Evolutionary conservation across 2,329 filamentous ascomycete genomes (phyloP).

Genomic region (Colletotrichum brevisporum): DNA sequence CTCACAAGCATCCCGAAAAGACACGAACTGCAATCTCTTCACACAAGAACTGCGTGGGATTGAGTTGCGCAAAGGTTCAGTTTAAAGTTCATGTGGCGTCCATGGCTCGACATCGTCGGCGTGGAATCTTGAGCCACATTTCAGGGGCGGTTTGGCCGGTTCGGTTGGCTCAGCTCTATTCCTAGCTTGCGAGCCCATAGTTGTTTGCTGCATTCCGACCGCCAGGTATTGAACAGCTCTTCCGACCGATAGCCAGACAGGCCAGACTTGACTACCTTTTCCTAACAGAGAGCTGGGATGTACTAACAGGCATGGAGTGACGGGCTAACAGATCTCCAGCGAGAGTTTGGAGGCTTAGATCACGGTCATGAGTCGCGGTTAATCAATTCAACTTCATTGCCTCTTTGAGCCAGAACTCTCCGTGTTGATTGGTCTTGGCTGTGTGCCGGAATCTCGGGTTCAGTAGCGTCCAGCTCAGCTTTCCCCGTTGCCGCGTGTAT

Average conservation of each 20-base stretch:
- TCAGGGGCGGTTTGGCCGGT: too few species aligned
- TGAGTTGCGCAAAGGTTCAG: too few species aligned
- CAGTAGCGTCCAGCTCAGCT: not conserved
- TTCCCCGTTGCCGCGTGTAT: conserved; percentile 22
- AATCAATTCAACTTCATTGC: conserved; percentile 38
- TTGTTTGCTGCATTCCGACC: too few species aligned
- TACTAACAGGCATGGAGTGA: not conserved
- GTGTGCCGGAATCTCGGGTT: conserved; percentile 3
- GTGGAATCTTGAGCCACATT: too few species aligned
- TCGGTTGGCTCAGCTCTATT: too few species aligned
- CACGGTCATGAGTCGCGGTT: conserved; percentile 19
- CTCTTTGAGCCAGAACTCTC: conserved; percentile 19
- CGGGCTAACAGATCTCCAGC: not conserved
- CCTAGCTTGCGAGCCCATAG: too few species aligned
- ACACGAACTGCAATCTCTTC: not conserved
- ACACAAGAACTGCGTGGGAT: too few species aligned
- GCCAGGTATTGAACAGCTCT: too few species aligned
- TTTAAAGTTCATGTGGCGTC: too few species aligned
- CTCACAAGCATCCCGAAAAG: not conserved
- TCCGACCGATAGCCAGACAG: not conserved
- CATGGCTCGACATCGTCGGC: too few species aligned
- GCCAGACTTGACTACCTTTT: not conserved
- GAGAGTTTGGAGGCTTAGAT: not conserved
- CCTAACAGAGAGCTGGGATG: not conserved
- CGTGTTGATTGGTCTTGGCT: conserved; percentile 9